These are phyloP conservation scores for Picochlorum sp. DNA, from an alignment of 139 green algal genomes.

Conservation along the genomic window DNA sequence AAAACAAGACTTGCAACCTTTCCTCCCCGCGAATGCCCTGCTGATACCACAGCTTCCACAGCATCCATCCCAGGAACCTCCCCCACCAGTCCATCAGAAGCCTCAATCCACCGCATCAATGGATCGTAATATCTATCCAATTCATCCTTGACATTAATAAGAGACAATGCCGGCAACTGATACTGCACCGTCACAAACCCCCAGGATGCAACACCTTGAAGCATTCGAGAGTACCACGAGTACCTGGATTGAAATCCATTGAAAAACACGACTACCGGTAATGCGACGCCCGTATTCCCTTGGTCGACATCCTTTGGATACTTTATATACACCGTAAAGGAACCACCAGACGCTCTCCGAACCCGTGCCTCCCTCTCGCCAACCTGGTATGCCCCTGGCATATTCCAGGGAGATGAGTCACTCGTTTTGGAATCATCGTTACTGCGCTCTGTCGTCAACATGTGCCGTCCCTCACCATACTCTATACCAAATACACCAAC, in stretches of 20 bases:
- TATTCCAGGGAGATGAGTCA: background rate
- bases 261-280: conserved; percentile 22
- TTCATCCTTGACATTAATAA: background rate
- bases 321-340: background rate
- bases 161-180: conserved; percentile 2
- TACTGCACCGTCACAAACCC: conserved; percentile 47
- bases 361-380: background rate
- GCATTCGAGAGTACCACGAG: conserved; percentile 33
- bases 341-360: background rate
- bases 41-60: background rate
- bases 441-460: too few relatives aligned
- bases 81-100: background rate
- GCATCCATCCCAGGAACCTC: too few relatives aligned
- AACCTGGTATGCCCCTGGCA: background rate
- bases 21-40: conserved; percentile 51
- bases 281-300: background rate
- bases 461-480: too few relatives aligned
- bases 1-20: conserved; percentile 52
- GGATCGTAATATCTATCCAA: background rate
- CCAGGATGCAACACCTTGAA: conserved; percentile 30
- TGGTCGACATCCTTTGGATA: background rate
- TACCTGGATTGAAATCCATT: conserved; percentile 26
- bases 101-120: background rate
- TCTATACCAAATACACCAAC: too few relatives aligned
- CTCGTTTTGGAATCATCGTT: too few relatives aligned